phyloP scores from a whole-genome alignment of 78 protist species.

The slime mould (Dictyostelium discoideum) region dicty_2.7 NC_007089.4:3154001-3154500 shows the following conservation, averaged over 20 bases:
- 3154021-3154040: not conserved
- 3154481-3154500: not conserved
- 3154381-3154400: conserved; percentile 52
- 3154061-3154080: not conserved
- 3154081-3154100: not conserved
- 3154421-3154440: conserved; percentile 58
- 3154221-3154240: not conserved
- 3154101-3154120: not conserved
- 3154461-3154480: conserved; percentile 52
- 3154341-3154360: conserved; percentile 41
- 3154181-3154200: not conserved
- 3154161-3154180: too few relatives aligned
- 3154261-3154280: conserved; percentile 17
- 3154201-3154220: not conserved
- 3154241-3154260: not conserved
- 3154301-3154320: conserved; percentile 22
- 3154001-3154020: not conserved
- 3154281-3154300: not conserved
- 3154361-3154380: conserved; percentile 36
- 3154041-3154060: not conserved
- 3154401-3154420: conserved; percentile 63
- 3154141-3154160: not conserved
- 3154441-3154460: conserved; percentile 48
- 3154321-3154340: conserved; percentile 12
- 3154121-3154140: not conserved